Conservation (phyloP, 805 yeast species). For the Barnettozyma pratensis region DNA sequence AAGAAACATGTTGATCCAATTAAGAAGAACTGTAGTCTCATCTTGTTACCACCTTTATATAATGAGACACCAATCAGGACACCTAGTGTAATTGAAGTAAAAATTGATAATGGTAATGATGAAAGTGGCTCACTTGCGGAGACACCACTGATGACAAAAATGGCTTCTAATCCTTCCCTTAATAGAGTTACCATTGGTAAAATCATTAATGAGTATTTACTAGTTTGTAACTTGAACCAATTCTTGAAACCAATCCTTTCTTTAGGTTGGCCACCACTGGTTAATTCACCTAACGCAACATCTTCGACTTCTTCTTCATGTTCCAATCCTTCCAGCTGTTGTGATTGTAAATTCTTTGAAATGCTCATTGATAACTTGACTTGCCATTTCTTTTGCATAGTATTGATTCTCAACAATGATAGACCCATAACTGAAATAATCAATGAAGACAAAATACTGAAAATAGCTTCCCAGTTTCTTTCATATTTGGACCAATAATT, state of each 20-base stretch:
- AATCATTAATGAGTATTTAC: slow-evolving; percentile 66
- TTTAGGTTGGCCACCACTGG: background rate
- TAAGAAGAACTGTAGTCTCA: slow-evolving; percentile 70
- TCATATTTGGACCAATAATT: slow-evolving; percentile 87
- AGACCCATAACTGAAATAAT: slow-evolving; percentile 87
- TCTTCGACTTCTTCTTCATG: slow-evolving; percentile 13
- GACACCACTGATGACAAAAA: slow-evolving; percentile 86
- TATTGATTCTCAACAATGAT: slow-evolving; percentile 74
- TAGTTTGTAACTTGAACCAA: slow-evolving; percentile 22
- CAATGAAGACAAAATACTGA: slow-evolving; percentile 71
- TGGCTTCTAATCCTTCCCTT: slow-evolving; percentile 91
- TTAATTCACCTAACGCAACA: slow-evolving; percentile 14
- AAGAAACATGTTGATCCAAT: slow-evolving; percentile 76
- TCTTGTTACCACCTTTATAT: slow-evolving; percentile 73
- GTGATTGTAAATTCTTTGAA: slow-evolving; percentile 19
- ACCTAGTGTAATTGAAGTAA: slow-evolving; percentile 58
- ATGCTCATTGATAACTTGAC: slow-evolving; percentile 66
- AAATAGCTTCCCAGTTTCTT: slow-evolving; percentile 84
- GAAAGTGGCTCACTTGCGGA: slow-evolving; percentile 66
- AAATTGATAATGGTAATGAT: slow-evolving; percentile 60
- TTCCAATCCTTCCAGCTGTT: slow-evolving; percentile 11
- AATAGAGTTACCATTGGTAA: slow-evolving; percentile 81
- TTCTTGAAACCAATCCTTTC: slow-evolving; percentile 6
- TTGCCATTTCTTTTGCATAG: slow-evolving; percentile 80
- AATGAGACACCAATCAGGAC: slow-evolving; percentile 57